Base-by-base conservation (phyloP, 2,329 filamentous ascomycete species). In the Pseudocercospora macadamiae region DNA sequence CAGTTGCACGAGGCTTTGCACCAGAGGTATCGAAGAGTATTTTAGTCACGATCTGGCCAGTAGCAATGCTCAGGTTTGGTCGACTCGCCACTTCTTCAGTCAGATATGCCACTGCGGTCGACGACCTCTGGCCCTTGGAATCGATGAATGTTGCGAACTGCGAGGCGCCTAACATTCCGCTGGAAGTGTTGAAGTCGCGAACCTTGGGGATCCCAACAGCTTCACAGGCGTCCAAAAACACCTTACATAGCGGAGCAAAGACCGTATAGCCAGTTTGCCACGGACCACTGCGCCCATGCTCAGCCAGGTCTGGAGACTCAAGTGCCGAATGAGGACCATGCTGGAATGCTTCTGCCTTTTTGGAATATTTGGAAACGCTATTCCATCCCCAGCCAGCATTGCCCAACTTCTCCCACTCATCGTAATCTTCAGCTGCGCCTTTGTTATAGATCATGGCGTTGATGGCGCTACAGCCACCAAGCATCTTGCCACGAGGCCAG, bases 141-240 rank as follows among this genome's bases (percentile, higher is more conserved):
- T 66, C 64, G 32, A 66, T 66, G 32, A 65, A 65, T 2, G 58
- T 62, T 37, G 65, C 63, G 23, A 64, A 61, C 7, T 57, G 44
- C 19, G 59, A 60, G 25, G 63, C 54, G 9, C 63, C 64, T 8
- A 64, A 9, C 45, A 62, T 64, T 21, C 64, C 64, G 9, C 55
- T 59, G 10, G 44, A 19, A 14, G 58, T 59, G 21, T 66, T 66
- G 53, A 65, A 58, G 47, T 66, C 63, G 14, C 47, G 21, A 1
- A 57, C 56, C 48, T 60, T 62, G 7, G 55, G 51, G 26, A 65
- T 66, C 4, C 64, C 64, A n/a, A 66, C 54, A 3, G 57, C 56
- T 28, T 61, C 60, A 51, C 64, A 66, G 25, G 59, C 62, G 36
- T 61, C 57, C 12, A 64, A 25, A 34, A 66, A 64, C 3, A 55